Base-by-base conservation (phyloP, 2,329 filamentous ascomycete species). In the Colletotrichum destructivum region DNA sequence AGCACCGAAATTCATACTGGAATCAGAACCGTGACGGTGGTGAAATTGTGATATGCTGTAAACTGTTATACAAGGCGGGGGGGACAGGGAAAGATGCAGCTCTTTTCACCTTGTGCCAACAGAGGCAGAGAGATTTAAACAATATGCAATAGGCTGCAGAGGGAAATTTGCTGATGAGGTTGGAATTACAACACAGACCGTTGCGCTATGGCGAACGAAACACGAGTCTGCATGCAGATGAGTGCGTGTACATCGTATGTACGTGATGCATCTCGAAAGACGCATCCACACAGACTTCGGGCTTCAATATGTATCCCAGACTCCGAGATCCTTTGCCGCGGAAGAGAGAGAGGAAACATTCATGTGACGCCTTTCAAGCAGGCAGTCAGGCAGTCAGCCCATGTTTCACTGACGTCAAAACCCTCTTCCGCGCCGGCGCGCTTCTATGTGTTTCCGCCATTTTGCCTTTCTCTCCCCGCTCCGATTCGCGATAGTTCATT, bases 271-370 rank as follows among this genome's bases (percentile, higher is more conserved):
- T 11, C 35, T 21, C 26, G 16, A 23, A 38, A 54, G 23, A 67
- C 23, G 57, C 57, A 62, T 9, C 38, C 47, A 67, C 64, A 67
- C 64, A 67, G 57, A 62, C 64, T 11, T 11, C 18, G 57, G 12
- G 12, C 46, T 31, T 23, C 56, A 8, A 52, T n/a, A 62, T 54
- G 44, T n/a, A 62, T 54, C 23, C 11, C 8, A 62, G 8, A 62
- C 35, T 15, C n/a, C 35, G 3, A 31, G 26, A 9, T 38, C 51
- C 62, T 18, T 26, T 67, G 38, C 56, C 59, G 52, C 42, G 23
- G 38, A 44, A 46, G 23, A 15, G 13, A 9, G 26, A 11, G 21
- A 35, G 23, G 23, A 38, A 15, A 31, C 13, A 13, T 52, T 38
- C 18, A 46, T 44, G 51, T 44, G 35, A 35, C 13, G 18, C 38